Percentiles rank a stretch among this genome's conserved stretches.
phyloP scores from a whole-genome alignment of 768 basidiomycete genomes.

The Krasilnikovozyma curviuscula region DNA sequence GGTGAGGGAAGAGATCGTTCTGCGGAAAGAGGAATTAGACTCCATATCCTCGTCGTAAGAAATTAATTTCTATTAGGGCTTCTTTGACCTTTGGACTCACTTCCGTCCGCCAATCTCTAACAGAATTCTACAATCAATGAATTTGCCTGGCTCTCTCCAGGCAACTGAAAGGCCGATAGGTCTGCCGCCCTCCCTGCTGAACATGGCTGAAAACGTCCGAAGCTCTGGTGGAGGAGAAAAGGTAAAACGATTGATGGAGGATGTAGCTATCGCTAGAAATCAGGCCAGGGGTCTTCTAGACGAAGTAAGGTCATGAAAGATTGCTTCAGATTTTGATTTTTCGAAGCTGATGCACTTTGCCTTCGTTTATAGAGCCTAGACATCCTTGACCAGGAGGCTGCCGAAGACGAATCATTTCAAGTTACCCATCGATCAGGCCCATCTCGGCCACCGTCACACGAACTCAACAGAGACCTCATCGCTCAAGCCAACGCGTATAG shows the following conservation, averaged over 20 bases:
- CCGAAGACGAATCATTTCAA: constrained; percentile 30
- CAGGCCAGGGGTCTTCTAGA: constrained; percentile 46
- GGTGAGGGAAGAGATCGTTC: constrained; percentile 46
- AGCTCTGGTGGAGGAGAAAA: constrained; percentile 52
- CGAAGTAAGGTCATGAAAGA: constrained; percentile 37
- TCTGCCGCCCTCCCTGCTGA: constrained; percentile 67
- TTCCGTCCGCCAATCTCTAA: background rate
- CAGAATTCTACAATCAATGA: constrained; percentile 49
- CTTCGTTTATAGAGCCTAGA: constrained; percentile 49
- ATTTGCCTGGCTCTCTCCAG: constrained; percentile 69
- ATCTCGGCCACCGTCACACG: constrained; percentile 45
- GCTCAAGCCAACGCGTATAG: constrained; percentile 53
- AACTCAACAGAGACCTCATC: constrained; percentile 56
- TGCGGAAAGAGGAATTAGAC: constrained; percentile 43
- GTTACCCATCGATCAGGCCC: constrained; percentile 8
- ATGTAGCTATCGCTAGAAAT: constrained; percentile 46
- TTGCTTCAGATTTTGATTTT: background rate
- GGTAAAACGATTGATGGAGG: constrained; percentile 51
- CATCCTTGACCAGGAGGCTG: constrained; percentile 73
- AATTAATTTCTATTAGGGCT: background rate
- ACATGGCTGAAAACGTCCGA: constrained; percentile 67
- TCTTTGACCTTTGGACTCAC: background rate
- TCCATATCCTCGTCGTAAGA: constrained; percentile 42
- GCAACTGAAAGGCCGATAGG: constrained; percentile 71
- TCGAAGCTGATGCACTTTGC: background rate